These are phyloP conservation scores for Trametes gibbosa DNA, from an alignment of 768 basidiomycete genomes.

Conservation along the genomic window DNA sequence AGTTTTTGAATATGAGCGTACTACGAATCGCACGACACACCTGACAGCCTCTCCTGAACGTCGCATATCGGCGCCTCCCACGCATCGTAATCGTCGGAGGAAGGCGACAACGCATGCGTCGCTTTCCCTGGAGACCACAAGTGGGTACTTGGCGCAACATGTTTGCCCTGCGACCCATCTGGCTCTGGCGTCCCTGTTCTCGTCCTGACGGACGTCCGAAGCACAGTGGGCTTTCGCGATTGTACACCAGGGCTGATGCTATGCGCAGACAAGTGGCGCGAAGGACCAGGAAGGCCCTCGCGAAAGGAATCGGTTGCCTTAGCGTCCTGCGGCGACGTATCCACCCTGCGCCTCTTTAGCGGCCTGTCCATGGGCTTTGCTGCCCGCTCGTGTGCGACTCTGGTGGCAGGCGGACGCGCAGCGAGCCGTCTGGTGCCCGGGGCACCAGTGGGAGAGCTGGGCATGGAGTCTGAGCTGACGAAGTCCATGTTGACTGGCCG, in stretches of 20 bases:
- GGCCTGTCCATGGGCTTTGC: constrained; percentile 4
- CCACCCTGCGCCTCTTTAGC: constrained; percentile 3
- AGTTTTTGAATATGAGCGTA: background rate
- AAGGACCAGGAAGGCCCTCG: background rate
- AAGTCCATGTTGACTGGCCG: background rate
- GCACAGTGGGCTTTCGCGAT: too few species aligned
- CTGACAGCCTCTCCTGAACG: background rate
- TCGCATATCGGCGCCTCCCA: constrained; percentile 14
- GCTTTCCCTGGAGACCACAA: background rate
- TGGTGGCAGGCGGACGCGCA: background rate
- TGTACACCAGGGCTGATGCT: too few species aligned
- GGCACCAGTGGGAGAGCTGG: constrained; percentile 12
- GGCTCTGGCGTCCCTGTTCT: background rate
- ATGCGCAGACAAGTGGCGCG: background rate
- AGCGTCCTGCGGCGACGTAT: background rate
- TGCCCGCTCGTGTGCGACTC: constrained; percentile 5
- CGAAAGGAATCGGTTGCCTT: background rate
- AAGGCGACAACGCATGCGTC: background rate
- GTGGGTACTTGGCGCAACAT: background rate
- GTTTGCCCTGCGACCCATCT: background rate
- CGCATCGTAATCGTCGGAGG: constrained; percentile 13
- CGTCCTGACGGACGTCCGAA: background rate
- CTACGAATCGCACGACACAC: background rate
- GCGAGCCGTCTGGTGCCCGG: background rate
- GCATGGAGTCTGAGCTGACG: background rate